A percentile compares a stretch with the other conserved stretches of the same genome.
phyloP scores from a whole-genome alignment of 2,329 filamentous ascomycete genomes.

The Sporothrix brasiliensis region DNA sequence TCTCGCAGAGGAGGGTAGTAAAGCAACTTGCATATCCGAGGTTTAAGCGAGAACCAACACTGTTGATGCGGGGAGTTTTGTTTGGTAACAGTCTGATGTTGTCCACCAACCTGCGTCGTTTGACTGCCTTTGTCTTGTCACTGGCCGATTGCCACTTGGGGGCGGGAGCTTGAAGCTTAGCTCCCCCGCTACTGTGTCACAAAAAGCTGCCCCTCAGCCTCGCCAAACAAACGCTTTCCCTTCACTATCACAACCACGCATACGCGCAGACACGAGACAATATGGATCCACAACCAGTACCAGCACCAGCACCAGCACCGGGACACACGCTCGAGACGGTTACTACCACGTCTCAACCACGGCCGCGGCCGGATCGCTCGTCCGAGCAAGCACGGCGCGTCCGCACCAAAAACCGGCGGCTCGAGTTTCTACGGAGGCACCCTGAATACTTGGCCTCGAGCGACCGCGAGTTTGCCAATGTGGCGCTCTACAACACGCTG shows the following conservation, averaged over 20 bases:
- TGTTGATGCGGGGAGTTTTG: not conserved
- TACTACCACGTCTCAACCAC: slow-evolving; percentile 42
- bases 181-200: slow-evolving; percentile 10
- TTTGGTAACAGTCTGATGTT: too few species aligned
- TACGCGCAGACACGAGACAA: not conserved
- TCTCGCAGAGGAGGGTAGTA: slow-evolving; percentile 4
- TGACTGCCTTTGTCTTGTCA: not conserved
- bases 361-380: slow-evolving; percentile 51
- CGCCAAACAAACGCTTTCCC: not conserved
- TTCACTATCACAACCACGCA: not conserved
- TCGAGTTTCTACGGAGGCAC: slow-evolving; percentile 72
- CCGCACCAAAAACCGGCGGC: slow-evolving; percentile 72
- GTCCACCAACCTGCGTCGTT: too few species aligned
- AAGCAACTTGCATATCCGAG: not conserved
- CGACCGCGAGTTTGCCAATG: slow-evolving; percentile 65
- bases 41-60: slow-evolving; percentile 18
- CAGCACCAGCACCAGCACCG: not conserved
- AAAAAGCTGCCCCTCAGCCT: not conserved
- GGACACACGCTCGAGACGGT: not conserved
- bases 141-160: not conserved
- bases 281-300: not conserved
- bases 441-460: slow-evolving; percentile 67
- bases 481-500: slow-evolving; percentile 78
- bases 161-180: slow-evolving; percentile 13
- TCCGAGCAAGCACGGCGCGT: slow-evolving; percentile 52